These are phyloP conservation scores for Elsinoe fawcettii DNA, from an alignment of 2,329 filamentous ascomycete species.

Conservation along the genomic window DNA sequence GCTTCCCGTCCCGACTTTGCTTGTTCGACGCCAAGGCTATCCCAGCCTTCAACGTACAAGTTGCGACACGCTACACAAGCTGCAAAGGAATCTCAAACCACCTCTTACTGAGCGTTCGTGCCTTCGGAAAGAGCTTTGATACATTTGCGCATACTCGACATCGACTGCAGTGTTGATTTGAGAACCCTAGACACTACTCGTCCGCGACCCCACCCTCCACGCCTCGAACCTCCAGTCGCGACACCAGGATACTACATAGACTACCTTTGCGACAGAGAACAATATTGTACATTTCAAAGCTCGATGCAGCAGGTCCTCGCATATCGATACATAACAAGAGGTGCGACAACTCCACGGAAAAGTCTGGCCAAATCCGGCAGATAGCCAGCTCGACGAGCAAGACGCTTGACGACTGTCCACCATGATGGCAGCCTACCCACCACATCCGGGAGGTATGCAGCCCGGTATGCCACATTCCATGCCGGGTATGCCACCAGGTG, in stretches of 20 bases:
- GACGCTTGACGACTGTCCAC: background rate
- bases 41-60: constrained; percentile 3
- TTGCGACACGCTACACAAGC: constrained; percentile 14
- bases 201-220: background rate
- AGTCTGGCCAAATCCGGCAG: background rate
- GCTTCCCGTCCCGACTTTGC: background rate
- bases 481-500: constrained; percentile 58
- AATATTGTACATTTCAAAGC: background rate
- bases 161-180: background rate
- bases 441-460: constrained; percentile 62
- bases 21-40: constrained; percentile 10
- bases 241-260: background rate
- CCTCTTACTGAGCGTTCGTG: background rate
- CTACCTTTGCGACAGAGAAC: background rate
- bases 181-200: background rate
- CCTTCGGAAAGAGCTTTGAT: constrained; percentile 1
- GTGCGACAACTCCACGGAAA: background rate
- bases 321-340: background rate
- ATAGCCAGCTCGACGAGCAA: background rate
- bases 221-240: constrained; percentile 6
- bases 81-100: background rate
- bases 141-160: background rate
- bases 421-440: constrained; percentile 68
- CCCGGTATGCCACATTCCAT: constrained; percentile 59
- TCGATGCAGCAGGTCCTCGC: constrained; percentile 5